Base-by-base conservation (phyloP, 2,329 filamentous ascomycete species). In the Xylariaceae sp. region DNA sequence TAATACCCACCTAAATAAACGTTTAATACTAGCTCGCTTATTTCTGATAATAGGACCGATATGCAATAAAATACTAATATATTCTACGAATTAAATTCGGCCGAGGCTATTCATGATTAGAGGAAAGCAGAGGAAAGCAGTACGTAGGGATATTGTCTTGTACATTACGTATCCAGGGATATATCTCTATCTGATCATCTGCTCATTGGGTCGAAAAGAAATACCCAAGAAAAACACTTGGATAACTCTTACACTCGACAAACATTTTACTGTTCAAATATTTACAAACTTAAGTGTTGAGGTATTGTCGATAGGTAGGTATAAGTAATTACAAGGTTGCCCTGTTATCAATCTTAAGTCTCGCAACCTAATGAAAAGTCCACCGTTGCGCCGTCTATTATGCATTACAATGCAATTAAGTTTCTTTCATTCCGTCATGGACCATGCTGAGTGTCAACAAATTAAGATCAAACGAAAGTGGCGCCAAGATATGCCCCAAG, bases 341-440 rank as follows among this genome's bases (percentile, higher is more conserved):
- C 57, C 57, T 50, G 44, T 46, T 40, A 49, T 61, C 58, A 61
- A 58, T 61, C 49, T 61, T 33, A 37, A n/a, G 23, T 60, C 34
- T 57, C 36, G 33, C 28, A 26, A n/a, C 11, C 54, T 19, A 34
- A 16, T 7, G 6, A 34, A 39, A 53, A 19, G 12, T 11, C 47
- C 28, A 29, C 26, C 40, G 34, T 28, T 49, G 56, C 56, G 56
- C 60, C 57, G 53, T 62, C 53, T 60, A 60, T 51, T 36, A 62
- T 62, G 60, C 53, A 60, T 52, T 49, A 44, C 31, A 39, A 55
- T 53, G 34, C 31, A 17, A 56, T 48, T 41, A 43, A 24, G 23
- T 46, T 34, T 49, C 49, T 41, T 46, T 55, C 39, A 54, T 50
- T 50, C 50, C 37, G 47, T 53, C 44, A 49, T 63, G 53, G 51